Conservation (phyloP, 805 yeast genomes). For the Barnettozyma vustinii region DNA sequence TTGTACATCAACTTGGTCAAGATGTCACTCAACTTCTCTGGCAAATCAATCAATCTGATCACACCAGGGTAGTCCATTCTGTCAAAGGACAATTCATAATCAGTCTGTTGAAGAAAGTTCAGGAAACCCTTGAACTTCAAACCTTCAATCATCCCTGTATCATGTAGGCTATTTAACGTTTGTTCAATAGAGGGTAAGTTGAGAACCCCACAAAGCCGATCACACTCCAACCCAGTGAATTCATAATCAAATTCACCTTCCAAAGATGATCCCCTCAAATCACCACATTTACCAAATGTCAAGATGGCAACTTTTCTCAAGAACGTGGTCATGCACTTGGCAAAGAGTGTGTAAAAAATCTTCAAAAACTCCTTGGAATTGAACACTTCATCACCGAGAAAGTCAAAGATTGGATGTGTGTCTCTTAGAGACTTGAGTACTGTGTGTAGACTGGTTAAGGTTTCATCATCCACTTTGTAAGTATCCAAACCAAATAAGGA, state of each 20-base stretch:
- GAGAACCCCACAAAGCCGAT: constrained; percentile 45
- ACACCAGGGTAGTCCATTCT: constrained; percentile 59
- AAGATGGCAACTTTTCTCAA: constrained; percentile 57
- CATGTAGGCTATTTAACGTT: constrained; percentile 12
- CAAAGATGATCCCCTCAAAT: constrained; percentile 21
- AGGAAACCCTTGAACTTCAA: constrained; percentile 15
- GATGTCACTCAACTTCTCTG: constrained; percentile 59
- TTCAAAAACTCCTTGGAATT: constrained; percentile 28
- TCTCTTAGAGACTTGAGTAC: constrained; percentile 19
- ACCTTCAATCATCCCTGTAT: constrained; percentile 23
- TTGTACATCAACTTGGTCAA: constrained; percentile 55
- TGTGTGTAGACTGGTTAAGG: constrained; percentile 5
- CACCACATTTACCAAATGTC: constrained; percentile 48
- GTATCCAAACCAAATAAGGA: constrained; percentile 33
- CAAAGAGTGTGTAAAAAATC: constrained; percentile 46
- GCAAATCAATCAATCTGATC: constrained; percentile 57
- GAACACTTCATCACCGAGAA: constrained; percentile 24
- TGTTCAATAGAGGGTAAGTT: constrained; percentile 37
- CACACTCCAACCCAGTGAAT: constrained; percentile 40
- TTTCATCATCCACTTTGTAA: constrained; percentile 8
- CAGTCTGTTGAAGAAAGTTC: constrained; percentile 18
- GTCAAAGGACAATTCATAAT: constrained; percentile 16
- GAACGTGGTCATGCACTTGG: constrained; percentile 58
- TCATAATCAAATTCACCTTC: constrained; percentile 8
- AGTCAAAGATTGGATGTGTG: constrained; percentile 24